Evolutionary conservation across 345 rosid species (phyloP), one percentile per base, ranked within the genome.

Genomic region (Lumnitzera littorea): DNA sequence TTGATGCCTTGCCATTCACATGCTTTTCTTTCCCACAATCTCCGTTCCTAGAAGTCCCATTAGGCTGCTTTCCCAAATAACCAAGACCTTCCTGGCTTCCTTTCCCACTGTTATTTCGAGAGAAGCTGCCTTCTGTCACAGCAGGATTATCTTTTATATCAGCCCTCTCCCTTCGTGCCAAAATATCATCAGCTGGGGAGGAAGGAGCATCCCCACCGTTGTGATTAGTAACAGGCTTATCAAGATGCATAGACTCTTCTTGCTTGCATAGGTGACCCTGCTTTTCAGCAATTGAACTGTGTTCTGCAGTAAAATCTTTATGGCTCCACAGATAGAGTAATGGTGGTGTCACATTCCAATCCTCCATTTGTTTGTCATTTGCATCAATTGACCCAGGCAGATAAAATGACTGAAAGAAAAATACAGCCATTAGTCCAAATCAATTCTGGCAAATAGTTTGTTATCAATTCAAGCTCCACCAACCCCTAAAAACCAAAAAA

Each of bases 241-340:
- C 62, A 64, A n/a, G 15, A 50, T 48, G 43, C 68, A 51, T 62
- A 46, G 53, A 48, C n/a, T 2, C 15, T 27, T 25, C 53, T 46
- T 31, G 3, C 12, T 47, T 51, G 0, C 25, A 48, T 48, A 80
- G 31, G 55, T 87, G 96, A 60, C 78, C 80, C 64, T 81, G 84
- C 65, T 71, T 64, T 60, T 74, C 69, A 50, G 97, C 96, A 67
- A 86, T 72, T 36, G 46, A 67, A 74, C 43, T 77, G 87, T 90
- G 91, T 64, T 76, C 73, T 13, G 47, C 65, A 51, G 71, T 73
- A 78, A 78, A 94, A 71, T 85, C 91, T 36, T 31, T 69, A 56
- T 76, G 91, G 64, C 99, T 94, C 97, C 99, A 94, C 58, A 94
- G 99, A 76, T 78, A 86, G 31, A 90, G 91, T 29, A 74, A 80